Base-by-base conservation (phyloP, 495 filamentous ascomycete species). In the Copromyces sp. region DNA sequence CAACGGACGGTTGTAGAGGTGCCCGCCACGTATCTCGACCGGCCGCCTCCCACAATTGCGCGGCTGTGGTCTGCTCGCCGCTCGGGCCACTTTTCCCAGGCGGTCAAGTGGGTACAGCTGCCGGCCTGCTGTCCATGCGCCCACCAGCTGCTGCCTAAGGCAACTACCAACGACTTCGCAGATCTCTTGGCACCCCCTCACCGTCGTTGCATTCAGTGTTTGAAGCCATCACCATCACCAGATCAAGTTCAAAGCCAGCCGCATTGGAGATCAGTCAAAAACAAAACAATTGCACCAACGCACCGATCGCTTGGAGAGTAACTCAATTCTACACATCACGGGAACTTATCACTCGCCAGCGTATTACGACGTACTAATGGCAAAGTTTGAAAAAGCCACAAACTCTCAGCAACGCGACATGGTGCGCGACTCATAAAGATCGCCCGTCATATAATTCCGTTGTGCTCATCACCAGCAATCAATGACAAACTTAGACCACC, bases 11-110 rank as follows among this genome's bases (percentile, higher is more conserved):
- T 68, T 75, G 32, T 41, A 41, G 71, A 73, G 72, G 24, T 77
- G 78, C 75, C 76, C 75, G 78, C 79, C 78, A 79, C 79, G 79
- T 79, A 75, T 76, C 75, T 72, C 53, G 71, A 78, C 76, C 70
- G 74, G 74, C 74, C 68, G 68, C 72, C 68, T 72, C 73, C 40
- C 69, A 71, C 75, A 80, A 79, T 75, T 80, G 79, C 79, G 76
- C 79, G 74, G 75, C 79, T 80, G 76, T 80, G 79, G 79, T 79
- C 71, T 74, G 70, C 69, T 39, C 45, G 53, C 53, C 53, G 53
- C 53, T 65, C 53, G 53, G 53, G 29, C 53, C 53, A 65, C 29
- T 65, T 5, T 17, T 14, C 29, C 17, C 53, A 65, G 29, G 14
- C 6, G 53, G 53, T 65, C 53, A 65, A 65, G 29, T 65, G 29